Evolutionary conservation across 495 filamentous ascomycete species (phyloP), one percentile per base, ranked within the genome.

Genomic region (Trichoderma erinaceum): DNA sequence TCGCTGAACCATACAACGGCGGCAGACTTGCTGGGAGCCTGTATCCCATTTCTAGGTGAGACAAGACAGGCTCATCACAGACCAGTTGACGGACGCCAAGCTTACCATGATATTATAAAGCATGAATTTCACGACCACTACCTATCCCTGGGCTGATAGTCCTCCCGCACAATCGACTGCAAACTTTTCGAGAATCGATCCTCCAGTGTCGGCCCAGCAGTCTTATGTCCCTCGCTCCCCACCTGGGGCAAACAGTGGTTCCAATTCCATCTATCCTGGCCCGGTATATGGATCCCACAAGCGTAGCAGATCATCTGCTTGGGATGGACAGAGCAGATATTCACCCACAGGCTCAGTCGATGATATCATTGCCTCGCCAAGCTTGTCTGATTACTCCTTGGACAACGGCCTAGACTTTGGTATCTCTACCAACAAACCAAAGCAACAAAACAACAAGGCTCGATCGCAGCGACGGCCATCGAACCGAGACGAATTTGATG

Each of bases 401-500:
- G 79, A 83, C 48, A 78, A 75, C 65, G 68, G 79, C 50, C 70
- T 75, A 66, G 72, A 48, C 7, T 25, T 78, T 35, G 74, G 82
- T 63, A 66, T 75, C n/a, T 73, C 75, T 21, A 69, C 73, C 38
- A 70, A 71, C 68, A 83, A 80, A 66, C 77, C 79, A 68, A 83
- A 79, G 75, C 79, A 76, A 75, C 75, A 69, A 41, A 76, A 81
- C 61, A 86, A 85, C 70, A 86, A 85, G 70, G 77, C 83, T 68
- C 82, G 87, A 69, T 81, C 88, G 38, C 88, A 90, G 76, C 85
- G 90, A 73, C 85, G 88, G 27, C 83, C 89, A 43, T 90, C 89
- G n/a, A 92, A 90, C 79, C 84, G 91, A 46, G 91, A 94, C 83
- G 92, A 94, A 75, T 96, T 94, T 77, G 91, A 93, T 79, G 91